These are phyloP conservation scores for Cyclospora cayetanensis DNA, from an alignment of 169 alveolate species.

Conservation along the genomic window DNA sequence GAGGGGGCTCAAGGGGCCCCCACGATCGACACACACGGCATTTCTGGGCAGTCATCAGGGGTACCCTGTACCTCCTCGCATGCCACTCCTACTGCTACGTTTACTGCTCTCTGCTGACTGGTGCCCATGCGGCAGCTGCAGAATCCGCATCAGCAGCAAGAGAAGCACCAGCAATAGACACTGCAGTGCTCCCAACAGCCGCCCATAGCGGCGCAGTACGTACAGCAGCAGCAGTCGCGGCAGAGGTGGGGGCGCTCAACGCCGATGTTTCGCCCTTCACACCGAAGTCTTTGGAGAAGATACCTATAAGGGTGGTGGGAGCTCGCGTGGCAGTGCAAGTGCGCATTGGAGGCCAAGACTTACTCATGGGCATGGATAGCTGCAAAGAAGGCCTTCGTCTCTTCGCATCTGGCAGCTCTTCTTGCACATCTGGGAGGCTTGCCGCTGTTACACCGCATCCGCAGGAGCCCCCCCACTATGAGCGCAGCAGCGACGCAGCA, in stretches of 20 bases:
- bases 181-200: constrained; percentile 11
- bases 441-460: not conserved
- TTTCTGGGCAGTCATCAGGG: too few species aligned
- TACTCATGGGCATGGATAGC: constrained; percentile 50
- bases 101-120: not conserved
- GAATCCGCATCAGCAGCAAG: not conserved
- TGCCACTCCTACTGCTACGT: too few species aligned
- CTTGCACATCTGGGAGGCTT: constrained; percentile 38
- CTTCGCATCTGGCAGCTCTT: not conserved
- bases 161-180: not conserved
- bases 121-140: not conserved
- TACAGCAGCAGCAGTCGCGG: constrained; percentile 1
- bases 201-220: too few species aligned
- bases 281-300: too few species aligned
- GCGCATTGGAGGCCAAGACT: constrained; percentile 22
- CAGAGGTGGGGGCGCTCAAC: not conserved
- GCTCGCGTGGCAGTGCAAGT: not conserved
- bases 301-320: not conserved
- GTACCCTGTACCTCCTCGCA: too few species aligned
- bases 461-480: constrained; percentile 17
- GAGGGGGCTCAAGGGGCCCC: too few species aligned
- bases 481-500: not conserved
- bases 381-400: constrained; percentile 49
- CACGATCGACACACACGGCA: too few species aligned
- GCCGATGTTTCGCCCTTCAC: too few species aligned